phyloP scores from a whole-genome alignment of 108 stramenopile species.

The Cyclotella baltica region DNA sequence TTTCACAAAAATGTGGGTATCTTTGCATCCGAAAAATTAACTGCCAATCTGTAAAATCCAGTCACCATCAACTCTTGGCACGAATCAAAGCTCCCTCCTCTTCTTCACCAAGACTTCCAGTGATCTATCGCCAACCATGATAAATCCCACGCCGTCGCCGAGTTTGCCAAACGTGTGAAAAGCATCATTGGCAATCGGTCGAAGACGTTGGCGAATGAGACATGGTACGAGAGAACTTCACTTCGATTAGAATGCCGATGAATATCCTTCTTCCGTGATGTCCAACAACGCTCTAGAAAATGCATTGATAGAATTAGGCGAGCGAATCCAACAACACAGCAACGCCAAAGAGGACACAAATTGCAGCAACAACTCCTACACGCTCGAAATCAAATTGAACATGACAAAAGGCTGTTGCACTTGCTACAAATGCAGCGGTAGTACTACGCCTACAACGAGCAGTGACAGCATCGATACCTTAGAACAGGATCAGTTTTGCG shows the following conservation, averaged over 20 bases:
- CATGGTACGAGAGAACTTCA: no score
- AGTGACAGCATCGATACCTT: background rate
- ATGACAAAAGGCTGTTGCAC: slow-evolving; percentile 5
- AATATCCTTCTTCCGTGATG: no score
- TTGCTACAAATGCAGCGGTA: background rate
- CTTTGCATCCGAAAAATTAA: no score
- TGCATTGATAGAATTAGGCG: background rate
- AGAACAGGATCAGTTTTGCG: background rate
- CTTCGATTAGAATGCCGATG: no score
- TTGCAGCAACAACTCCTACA: background rate
- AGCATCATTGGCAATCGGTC: background rate
- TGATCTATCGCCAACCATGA: no score
- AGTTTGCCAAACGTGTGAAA: background rate
- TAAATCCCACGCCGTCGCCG: no score
- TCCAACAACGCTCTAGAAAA: background rate
- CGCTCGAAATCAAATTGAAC: background rate
- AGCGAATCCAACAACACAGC: background rate
- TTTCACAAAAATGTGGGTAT: background rate
- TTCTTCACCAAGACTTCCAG: background rate
- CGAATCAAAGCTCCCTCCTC: background rate
- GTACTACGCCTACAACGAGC: background rate
- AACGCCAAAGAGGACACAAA: background rate
- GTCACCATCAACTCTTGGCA: background rate
- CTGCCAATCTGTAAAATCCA: background rate
- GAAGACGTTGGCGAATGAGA: background rate